Percentiles rank a stretch among this genome's conserved stretches.
These are phyloP conservation scores for Phaeoacremonium minimum DNA, from an alignment of 2,329 filamentous ascomycete genomes.

Conservation along the genomic window DNA sequence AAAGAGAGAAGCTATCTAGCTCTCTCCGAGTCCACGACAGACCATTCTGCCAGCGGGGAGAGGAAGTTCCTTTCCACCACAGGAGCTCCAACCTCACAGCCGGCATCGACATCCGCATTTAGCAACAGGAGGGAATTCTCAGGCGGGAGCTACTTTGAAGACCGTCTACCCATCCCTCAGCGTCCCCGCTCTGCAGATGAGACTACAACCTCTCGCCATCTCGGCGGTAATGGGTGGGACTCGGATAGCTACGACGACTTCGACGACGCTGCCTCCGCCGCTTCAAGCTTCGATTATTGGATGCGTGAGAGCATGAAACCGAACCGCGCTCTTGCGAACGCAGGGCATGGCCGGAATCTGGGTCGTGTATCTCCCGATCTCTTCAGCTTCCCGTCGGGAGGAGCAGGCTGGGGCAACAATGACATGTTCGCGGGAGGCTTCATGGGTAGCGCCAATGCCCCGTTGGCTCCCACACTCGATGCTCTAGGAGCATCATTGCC, in stretches of 20 bases:
- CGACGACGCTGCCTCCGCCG: constrained; percentile 38
- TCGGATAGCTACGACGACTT: constrained; percentile 35
- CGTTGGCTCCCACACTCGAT: constrained; percentile 29
- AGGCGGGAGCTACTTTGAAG: constrained; percentile 19
- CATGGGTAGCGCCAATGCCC: constrained; percentile 21
- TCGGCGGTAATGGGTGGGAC: constrained; percentile 38
- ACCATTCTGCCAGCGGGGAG: constrained; percentile 15
- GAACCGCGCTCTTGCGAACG: constrained; percentile 16
- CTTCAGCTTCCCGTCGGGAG: constrained; percentile 44
- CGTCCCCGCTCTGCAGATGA: constrained; percentile 45
- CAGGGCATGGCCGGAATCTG: constrained; percentile 7
- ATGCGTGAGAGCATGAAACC: constrained; percentile 48
- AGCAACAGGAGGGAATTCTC: constrained; percentile 20
- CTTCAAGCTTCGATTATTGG: constrained; percentile 54
- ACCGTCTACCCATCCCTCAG: constrained; percentile 22
- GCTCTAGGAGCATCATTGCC: constrained; percentile 43
- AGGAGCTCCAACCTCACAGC: constrained; percentile 14
- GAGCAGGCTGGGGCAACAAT: constrained; percentile 40
- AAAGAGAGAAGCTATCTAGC: constrained; percentile 10
- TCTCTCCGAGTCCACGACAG: constrained; percentile 21
- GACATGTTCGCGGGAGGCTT: constrained; percentile 39
- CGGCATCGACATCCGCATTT: constrained; percentile 25
- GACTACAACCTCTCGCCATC: constrained; percentile 33
- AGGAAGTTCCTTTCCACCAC: constrained; percentile 6
- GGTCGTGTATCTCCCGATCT: constrained; percentile 43